phyloP scores from a whole-genome alignment of 140 eudicot genomes.

The Oenanthe javanica region DNA sequence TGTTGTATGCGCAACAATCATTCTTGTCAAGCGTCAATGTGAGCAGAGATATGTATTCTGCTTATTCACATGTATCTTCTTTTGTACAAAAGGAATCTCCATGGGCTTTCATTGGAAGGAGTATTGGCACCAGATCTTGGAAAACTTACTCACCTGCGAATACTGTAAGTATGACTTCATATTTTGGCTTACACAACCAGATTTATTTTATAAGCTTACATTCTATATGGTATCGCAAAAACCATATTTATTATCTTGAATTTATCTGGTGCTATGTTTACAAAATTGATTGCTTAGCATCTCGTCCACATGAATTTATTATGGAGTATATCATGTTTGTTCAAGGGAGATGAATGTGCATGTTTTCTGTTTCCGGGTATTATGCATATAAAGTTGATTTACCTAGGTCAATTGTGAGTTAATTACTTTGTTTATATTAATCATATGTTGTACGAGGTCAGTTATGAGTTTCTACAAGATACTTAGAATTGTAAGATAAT shows the following conservation, averaged over 20 bases:
- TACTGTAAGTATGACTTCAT: constrained; percentile 48
- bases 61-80: not conserved
- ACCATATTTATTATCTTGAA: not conserved
- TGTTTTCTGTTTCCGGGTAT: not conserved
- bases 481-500: not conserved
- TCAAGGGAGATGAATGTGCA: not conserved
- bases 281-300: not conserved
- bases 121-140: constrained; percentile 73
- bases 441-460: not conserved
- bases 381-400: too few species aligned
- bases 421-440: not conserved
- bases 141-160: constrained; percentile 59
- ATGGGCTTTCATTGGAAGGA: constrained; percentile 67
- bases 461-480: not conserved
- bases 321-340: not conserved
- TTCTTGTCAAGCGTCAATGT: not conserved
- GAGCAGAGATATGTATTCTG: not conserved
- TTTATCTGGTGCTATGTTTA: not conserved
- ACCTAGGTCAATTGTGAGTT: not conserved
- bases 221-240: not conserved
- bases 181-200: not conserved
- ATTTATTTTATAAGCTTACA: not conserved
- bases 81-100: constrained; percentile 56
- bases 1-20: not conserved
- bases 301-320: not conserved